phyloP scores from a whole-genome alignment of 768 basidiomycete species.

The Suillus occidentalis region DNA sequence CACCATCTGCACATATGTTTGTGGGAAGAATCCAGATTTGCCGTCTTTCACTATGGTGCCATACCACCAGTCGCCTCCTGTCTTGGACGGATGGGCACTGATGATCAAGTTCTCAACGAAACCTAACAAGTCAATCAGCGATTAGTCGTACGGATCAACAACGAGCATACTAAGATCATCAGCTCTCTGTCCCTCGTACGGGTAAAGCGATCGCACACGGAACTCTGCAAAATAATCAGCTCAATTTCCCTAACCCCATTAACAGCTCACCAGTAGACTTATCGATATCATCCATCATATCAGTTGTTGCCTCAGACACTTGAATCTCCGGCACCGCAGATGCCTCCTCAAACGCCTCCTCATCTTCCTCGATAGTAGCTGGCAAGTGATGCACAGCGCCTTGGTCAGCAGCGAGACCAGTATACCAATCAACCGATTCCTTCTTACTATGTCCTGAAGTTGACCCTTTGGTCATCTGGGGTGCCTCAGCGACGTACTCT shows the following conservation, averaged over 20 bases:
- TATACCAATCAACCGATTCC: slow-evolving; percentile 91
- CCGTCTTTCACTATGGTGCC: slow-evolving; percentile 67
- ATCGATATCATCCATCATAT: slow-evolving; percentile 75
- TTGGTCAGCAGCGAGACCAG: slow-evolving; percentile 77
- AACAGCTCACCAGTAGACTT: slow-evolving; percentile 51
- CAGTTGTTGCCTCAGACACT: slow-evolving; percentile 47
- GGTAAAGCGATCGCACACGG: slow-evolving; percentile 77
- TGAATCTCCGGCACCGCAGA: slow-evolving; percentile 54
- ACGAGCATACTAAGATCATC: slow-evolving; percentile 76
- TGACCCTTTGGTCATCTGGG: slow-evolving; percentile 15
- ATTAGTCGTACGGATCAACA: background rate
- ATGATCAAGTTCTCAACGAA: slow-evolving; percentile 82
- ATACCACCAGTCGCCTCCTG: slow-evolving; percentile 91
- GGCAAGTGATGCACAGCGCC: slow-evolving; percentile 45
- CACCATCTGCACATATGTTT: slow-evolving; percentile 79
- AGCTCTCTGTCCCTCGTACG: slow-evolving; percentile 81
- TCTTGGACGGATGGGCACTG: slow-evolving; percentile 81
- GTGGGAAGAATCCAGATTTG: slow-evolving; percentile 85
- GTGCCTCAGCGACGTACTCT: slow-evolving; percentile 16
- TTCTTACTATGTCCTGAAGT: slow-evolving; percentile 46
- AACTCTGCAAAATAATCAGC: slow-evolving; percentile 48
- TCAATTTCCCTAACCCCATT: background rate
- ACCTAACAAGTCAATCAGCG: slow-evolving; percentile 39
- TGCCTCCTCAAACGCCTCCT: slow-evolving; percentile 43
- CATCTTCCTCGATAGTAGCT: slow-evolving; percentile 60